These are phyloP conservation scores for Acanthamoeba culbertsoni DNA, from an alignment of 208 protist species.

Conservation along the genomic window DNA sequence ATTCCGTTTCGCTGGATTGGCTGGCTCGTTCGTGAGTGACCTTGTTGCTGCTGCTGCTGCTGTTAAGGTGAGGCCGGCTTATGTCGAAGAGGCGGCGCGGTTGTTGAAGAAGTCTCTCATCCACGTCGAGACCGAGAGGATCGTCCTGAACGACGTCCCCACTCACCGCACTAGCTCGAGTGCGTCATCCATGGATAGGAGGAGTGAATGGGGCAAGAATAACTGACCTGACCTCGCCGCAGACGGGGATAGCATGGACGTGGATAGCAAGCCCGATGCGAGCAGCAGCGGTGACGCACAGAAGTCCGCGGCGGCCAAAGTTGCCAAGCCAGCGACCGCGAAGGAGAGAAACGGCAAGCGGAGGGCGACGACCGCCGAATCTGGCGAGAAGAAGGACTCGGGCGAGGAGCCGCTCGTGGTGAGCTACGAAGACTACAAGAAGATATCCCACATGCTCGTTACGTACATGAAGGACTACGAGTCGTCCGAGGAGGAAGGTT, in stretches of 20 bases:
- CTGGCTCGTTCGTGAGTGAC: too few relatives aligned
- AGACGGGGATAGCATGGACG: neutral
- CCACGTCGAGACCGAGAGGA: conserved; percentile 78
- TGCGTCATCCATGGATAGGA: too few relatives aligned
- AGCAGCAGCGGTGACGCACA: neutral
- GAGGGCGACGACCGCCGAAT: neutral
- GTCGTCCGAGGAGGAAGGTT: neutral
- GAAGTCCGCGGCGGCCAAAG: neutral
- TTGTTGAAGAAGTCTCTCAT: conserved; percentile 85
- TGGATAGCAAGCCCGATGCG: neutral
- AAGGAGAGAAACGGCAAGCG: neutral
- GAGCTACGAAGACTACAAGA: conserved; percentile 68
- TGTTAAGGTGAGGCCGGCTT: conserved; percentile 69
- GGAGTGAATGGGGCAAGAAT: too few relatives aligned
- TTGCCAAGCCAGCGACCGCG: neutral
- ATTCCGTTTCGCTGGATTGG: too few relatives aligned
- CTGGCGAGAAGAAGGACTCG: too few relatives aligned
- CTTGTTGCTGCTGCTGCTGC: too few relatives aligned
- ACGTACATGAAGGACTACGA: neutral
- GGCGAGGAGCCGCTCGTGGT: neutral
- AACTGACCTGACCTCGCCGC: too few relatives aligned
- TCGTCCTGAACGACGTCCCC: conserved; percentile 11
- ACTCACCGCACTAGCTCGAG: too few relatives aligned
- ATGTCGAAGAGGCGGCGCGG: conserved; percentile 88
- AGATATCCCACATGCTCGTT: conserved; percentile 43